Base-by-base conservation (phyloP, 1,139 yeast genomes). In the Geotrichum citri-aurantii region DNA sequence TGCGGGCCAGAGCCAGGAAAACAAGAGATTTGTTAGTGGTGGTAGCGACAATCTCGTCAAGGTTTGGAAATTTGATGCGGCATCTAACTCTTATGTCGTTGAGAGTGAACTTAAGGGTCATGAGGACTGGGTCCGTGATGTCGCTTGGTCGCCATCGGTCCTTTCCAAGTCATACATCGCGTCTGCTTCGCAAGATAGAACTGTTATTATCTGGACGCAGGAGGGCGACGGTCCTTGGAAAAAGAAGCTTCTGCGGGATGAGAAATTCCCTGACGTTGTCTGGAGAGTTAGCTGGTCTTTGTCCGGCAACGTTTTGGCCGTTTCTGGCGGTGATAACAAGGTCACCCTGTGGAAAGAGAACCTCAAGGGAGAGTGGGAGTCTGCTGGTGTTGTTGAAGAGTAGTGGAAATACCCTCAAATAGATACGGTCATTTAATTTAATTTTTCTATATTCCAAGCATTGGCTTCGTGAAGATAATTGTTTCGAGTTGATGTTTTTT, bases 241-340 rank as follows among this genome's bases (percentile, higher is more conserved):
- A 72, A 88, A 87, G 73, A 68, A 68, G 62, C 76, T 80, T 52
- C 80, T 95, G 70, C 83, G 86, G 56, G 81, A 81, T 42, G 96
- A 89, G 55, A 86, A 84, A 70, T 93, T 93, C 79, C 95, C 97
- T 19, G 99, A 93, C 70, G 97, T 92, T 42, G 90, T 95, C 67
- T 95, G 99, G 99, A 86, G 98, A 73, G 96, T 96, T 59, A 87
- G 96, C 65, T 93, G 99, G 99, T 90, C 97, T 23, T 81, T 91
- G 66, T 86, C 96, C 51, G 99, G 99, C 57, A 93, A 93, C 72
- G 86, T 95, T 51, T 81, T 93, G 69, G 99, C 99, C 3, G 90
- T 93, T 50, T 85, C 95, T 58, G 97, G 98, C 47, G 98, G 98
- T 57, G 98, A 93, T 72, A 92, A 92, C 75, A 90, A 88, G 75